Evolutionary conservation across 805 yeast genomes (phyloP).

Genomic region (Metschnikowia cubensis): DNA sequence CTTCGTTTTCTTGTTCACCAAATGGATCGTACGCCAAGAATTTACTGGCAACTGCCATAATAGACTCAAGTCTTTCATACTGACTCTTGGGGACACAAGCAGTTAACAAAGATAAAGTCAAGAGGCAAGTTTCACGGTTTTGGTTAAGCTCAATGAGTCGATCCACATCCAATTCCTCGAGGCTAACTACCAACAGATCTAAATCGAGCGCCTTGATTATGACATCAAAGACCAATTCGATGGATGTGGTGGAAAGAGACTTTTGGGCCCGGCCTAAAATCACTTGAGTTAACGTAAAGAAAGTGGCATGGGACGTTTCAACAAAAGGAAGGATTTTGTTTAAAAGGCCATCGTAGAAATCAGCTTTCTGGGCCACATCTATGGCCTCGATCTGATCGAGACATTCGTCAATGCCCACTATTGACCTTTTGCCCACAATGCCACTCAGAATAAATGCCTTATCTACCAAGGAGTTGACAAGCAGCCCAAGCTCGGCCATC

Average conservation of each 20-base stretch:
- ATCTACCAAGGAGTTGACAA: constrained; percentile 28
- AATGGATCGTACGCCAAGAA: constrained; percentile 34
- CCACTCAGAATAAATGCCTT: constrained; percentile 40
- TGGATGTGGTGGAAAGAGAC: constrained; percentile 5
- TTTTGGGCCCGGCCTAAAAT: constrained; percentile 7
- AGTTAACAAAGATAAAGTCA: constrained; percentile 36
- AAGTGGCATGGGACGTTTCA: constrained; percentile 1
- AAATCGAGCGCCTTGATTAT: constrained; percentile 7
- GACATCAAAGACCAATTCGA: constrained; percentile 4
- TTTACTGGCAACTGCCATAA: constrained; percentile 18
- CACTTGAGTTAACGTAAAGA: constrained; percentile 12
- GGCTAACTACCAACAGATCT: constrained; percentile 9
- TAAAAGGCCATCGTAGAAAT: constrained; percentile 10
- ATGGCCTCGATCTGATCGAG: constrained; percentile 9
- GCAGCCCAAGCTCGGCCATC: constrained; percentile 29
- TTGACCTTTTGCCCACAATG: constrained; percentile 47
- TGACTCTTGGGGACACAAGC: constrained; percentile 14
- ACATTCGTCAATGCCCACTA: constrained; percentile 41
- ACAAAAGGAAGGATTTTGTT: neutral
- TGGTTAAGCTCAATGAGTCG: constrained; percentile 40
- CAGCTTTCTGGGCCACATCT: constrained; percentile 5
- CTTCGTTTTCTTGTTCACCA: constrained; percentile 8
- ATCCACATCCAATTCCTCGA: constrained; percentile 43
- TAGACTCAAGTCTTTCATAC: constrained; percentile 6
- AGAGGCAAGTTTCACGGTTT: constrained; percentile 49